A percentile compares a stretch with the other conserved stretches of the same genome.
phyloP scores from a whole-genome alignment of 2,329 filamentous ascomycete species.

The Myriosclerotinia curreyana region DNA sequence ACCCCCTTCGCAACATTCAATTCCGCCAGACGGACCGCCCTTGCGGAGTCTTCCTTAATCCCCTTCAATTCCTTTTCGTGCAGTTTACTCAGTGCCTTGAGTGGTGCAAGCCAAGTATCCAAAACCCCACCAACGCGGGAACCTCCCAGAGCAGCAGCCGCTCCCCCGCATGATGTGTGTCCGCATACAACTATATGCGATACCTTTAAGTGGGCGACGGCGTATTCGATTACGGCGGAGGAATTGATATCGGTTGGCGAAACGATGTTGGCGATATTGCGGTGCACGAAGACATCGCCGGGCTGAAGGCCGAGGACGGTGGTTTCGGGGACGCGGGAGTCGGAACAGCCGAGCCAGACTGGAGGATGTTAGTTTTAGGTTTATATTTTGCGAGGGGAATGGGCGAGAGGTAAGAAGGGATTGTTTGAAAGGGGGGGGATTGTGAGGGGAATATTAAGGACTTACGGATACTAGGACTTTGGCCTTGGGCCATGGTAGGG shows the following conservation, averaged over 20 bases:
- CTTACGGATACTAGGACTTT: slow-evolving; percentile 61
- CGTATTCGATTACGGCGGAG: slow-evolving; percentile 74
- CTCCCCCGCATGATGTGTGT: slow-evolving; percentile 66
- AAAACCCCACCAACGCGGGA: slow-evolving; percentile 51
- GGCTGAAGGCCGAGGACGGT: slow-evolving; percentile 74
- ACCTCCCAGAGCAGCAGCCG: slow-evolving; percentile 54
- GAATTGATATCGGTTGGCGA: slow-evolving; percentile 72
- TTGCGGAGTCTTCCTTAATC: slow-evolving; percentile 53
- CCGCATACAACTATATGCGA: slow-evolving; percentile 69
- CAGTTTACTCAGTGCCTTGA: slow-evolving; percentile 45
- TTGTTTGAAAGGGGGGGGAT: not conserved
- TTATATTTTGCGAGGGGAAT: not conserved
- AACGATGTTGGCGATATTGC: slow-evolving; percentile 86
- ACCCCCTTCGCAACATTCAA: slow-evolving; percentile 72
- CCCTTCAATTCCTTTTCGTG: slow-evolving; percentile 55
- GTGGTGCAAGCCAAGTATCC: slow-evolving; percentile 54
- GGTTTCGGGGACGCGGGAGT: slow-evolving; percentile 81
- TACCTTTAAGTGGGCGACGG: slow-evolving; percentile 68
- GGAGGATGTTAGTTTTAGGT: slow-evolving; percentile 16
- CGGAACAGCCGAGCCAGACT: slow-evolving; percentile 86
- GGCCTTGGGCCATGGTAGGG: slow-evolving; percentile 62
- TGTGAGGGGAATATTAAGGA: slow-evolving; percentile 24
- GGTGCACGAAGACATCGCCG: slow-evolving; percentile 84
- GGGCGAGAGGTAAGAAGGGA: too few relatives aligned
- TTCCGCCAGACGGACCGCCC: slow-evolving; percentile 64